Conservation (phyloP, 2,329 filamentous ascomycete species). For the Phaeosphaeriaceae sp. region DNA sequence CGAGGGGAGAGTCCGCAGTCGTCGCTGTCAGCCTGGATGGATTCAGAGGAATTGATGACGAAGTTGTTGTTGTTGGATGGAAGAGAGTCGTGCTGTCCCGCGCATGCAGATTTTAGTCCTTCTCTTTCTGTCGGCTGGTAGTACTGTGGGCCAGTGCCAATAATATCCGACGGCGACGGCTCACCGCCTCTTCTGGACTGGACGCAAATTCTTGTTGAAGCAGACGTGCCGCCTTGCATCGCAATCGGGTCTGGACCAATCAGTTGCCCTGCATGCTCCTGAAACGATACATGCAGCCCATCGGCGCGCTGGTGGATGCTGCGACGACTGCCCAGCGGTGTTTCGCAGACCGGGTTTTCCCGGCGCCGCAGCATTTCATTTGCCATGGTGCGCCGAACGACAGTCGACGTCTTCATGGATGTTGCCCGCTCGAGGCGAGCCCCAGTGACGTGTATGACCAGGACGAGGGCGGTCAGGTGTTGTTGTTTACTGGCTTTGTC, state of each 20-base stretch:
- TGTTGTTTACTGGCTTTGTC: not conserved
- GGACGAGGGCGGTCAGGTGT: conserved; percentile 4
- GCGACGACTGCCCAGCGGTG: conserved; percentile 4
- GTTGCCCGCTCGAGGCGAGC: conserved; percentile 6
- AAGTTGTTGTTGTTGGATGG: not conserved
- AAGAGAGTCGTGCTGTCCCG: conserved; percentile 10
- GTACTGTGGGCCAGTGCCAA: conserved; percentile 8
- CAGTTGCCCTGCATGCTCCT: not conserved
- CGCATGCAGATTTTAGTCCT: conserved; percentile 2
- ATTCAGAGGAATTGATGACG: not conserved
- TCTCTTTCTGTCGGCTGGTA: too few species aligned
- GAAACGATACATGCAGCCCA: conserved; percentile 9
- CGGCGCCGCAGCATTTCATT: conserved; percentile 23
- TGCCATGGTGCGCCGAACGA: conserved; percentile 22
- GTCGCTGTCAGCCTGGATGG: conserved; percentile 20
- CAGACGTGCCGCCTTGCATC: conserved; percentile 10
- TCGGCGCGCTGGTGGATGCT: conserved; percentile 10
- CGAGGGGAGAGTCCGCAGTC: conserved; percentile 11
- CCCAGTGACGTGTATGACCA: conserved; percentile 6
- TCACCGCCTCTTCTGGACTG: conserved; percentile 20
- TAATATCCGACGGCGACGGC: conserved; percentile 3
- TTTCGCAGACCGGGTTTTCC: conserved; percentile 17
- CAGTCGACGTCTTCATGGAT: conserved; percentile 21
- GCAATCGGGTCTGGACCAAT: conserved; percentile 5
- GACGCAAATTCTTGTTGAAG: conserved; percentile 7